phyloP scores from a whole-genome alignment of 176 grass and related monocot species.

The Poa annua region DNA sequence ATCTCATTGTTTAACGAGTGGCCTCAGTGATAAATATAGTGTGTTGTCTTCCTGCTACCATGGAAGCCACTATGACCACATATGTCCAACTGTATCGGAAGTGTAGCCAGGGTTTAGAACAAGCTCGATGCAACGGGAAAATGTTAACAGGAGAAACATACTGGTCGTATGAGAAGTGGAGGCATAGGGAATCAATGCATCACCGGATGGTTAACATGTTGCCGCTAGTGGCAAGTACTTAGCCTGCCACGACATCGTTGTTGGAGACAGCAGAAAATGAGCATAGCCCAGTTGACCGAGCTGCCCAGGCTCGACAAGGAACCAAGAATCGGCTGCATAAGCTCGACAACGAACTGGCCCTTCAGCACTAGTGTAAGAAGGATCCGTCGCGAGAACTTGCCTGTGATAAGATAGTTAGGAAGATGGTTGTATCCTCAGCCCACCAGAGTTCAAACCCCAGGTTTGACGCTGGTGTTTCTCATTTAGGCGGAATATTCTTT shows the following conservation, averaged over 20 bases:
- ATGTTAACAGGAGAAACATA: neutral
- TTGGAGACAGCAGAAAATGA: neutral
- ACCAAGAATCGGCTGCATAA: no score
- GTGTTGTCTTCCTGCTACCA: neutral
- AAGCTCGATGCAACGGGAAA: neutral
- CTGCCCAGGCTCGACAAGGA: no score
- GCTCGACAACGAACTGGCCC: no score
- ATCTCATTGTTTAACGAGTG: neutral
- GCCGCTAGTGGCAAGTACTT: neutral
- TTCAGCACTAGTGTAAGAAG: no score
- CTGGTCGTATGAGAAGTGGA: neutral
- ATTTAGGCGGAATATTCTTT: no score
- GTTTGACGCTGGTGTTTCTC: no score
- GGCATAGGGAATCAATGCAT: neutral
- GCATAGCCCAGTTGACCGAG: neutral
- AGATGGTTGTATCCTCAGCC: no score
- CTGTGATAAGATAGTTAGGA: no score
- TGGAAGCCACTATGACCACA: neutral
- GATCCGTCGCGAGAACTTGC: no score
- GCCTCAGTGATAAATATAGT: neutral
- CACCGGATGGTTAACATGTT: neutral
- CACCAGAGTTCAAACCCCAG: no score
- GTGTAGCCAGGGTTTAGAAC: no score
- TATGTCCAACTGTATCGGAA: neutral
- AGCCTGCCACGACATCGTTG: no score